These are phyloP conservation scores for Picea mariana DNA, from an alignment of 83 land plant genomes.

Conservation along the genomic window DNA sequence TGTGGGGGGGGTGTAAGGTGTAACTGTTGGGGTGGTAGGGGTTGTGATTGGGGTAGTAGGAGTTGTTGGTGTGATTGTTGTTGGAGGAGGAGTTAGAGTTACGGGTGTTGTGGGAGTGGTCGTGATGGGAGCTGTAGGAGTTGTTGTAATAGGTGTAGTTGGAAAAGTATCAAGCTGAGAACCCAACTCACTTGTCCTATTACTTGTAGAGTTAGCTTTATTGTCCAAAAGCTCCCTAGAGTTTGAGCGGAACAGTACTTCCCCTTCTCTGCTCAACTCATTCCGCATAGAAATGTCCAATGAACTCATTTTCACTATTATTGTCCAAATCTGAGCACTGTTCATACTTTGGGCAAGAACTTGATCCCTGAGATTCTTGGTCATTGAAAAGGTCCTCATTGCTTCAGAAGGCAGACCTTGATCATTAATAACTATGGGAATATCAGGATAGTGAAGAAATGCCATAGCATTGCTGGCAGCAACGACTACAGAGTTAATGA, in stretches of 20 bases:
- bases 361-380: neutral
- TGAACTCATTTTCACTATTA: neutral
- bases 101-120: neutral
- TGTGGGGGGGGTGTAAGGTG: slow-evolving; percentile 3
- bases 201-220: neutral
- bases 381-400: neutral
- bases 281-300: neutral
- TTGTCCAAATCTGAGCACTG: neutral
- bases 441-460: neutral
- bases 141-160: neutral
- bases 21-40: slow-evolving; percentile 6
- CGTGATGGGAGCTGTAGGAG: slow-evolving; percentile 4
- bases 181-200: neutral
- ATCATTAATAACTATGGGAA: slow-evolving; percentile 1
- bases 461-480: slow-evolving; percentile 12
- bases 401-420: neutral
- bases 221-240: slow-evolving; percentile 7
- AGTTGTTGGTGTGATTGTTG: neutral
- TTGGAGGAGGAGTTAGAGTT: neutral
- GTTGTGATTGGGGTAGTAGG: slow-evolving; percentile 8
- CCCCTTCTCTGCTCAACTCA: neutral
- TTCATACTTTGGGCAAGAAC: neutral
- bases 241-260: neutral
- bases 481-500: neutral
- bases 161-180: slow-evolving; percentile 2